These are phyloP conservation scores for Penicillium sp. DNA, from an alignment of 2,329 filamentous ascomycete species.

Conservation along the genomic window DNA sequence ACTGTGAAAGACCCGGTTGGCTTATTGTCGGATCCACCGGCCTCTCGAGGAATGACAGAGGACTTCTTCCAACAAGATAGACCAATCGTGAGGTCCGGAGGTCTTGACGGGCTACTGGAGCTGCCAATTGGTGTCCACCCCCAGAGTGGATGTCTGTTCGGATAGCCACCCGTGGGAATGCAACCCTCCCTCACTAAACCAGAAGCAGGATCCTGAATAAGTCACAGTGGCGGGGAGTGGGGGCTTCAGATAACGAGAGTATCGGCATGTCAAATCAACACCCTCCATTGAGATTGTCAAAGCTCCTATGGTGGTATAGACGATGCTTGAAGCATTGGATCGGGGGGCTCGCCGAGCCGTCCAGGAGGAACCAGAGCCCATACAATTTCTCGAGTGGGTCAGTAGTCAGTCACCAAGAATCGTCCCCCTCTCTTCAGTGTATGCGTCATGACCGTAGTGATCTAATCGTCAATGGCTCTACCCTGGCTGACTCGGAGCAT, in stretches of 20 bases:
- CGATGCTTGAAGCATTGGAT: slow-evolving; percentile 16
- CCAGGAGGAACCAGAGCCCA: slow-evolving; percentile 17
- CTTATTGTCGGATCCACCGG: slow-evolving; percentile 25
- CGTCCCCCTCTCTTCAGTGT: slow-evolving; percentile 28
- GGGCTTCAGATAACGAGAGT: neutral
- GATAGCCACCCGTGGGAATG: slow-evolving; percentile 44
- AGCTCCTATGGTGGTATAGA: slow-evolving; percentile 6
- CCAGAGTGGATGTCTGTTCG: slow-evolving; percentile 24
- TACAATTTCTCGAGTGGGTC: neutral
- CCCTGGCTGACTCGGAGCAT: slow-evolving; percentile 18
- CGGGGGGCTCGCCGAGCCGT: slow-evolving; percentile 21
- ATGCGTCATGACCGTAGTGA: slow-evolving; percentile 40
- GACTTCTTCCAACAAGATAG: slow-evolving; percentile 14
- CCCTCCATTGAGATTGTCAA: slow-evolving; percentile 14
- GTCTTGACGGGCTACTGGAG: slow-evolving; percentile 30
- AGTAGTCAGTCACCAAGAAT: neutral
- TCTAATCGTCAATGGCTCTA: slow-evolving; percentile 24
- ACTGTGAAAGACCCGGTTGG: slow-evolving; percentile 28
- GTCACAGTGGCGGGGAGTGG: slow-evolving; percentile 31
- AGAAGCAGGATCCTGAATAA: slow-evolving; percentile 37
- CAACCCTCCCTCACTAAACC: slow-evolving; percentile 38
- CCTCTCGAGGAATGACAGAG: slow-evolving; percentile 30
- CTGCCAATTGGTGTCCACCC: slow-evolving; percentile 29
- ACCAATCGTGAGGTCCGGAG: slow-evolving; percentile 32
- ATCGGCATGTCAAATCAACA: slow-evolving; percentile 26